Conservation (phyloP, 768 basidiomycete genomes). For the Rhodosporidiobolus sp. region DNA sequence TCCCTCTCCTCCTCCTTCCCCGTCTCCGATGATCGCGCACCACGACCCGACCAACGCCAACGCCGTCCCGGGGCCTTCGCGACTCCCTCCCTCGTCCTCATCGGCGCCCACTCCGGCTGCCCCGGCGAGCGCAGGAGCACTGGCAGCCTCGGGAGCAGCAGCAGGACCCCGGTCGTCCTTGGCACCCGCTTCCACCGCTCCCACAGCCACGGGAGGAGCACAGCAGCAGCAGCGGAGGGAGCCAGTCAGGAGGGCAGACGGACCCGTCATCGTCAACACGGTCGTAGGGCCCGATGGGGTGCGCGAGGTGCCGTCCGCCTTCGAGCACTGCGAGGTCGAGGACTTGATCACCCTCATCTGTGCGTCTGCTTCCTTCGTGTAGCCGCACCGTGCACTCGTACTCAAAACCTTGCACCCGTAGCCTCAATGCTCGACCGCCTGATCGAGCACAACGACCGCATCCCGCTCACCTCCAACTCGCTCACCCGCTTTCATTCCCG, state of each 20-base stretch:
- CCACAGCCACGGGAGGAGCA: background rate
- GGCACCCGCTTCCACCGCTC: background rate
- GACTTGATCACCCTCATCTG: slow-evolving; percentile 83
- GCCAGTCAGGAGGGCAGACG: background rate
- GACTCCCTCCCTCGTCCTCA: background rate
- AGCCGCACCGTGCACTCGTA: background rate
- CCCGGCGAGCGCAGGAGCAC: background rate
- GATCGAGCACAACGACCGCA: slow-evolving; percentile 92
- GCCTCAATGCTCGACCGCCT: slow-evolving; percentile 79
- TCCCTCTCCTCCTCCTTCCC: too few relatives aligned
- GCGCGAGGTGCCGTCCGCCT: slow-evolving; percentile 64
- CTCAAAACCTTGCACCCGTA: background rate
- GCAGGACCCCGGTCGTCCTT: background rate
- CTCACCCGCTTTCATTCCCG: slow-evolving; percentile 96
- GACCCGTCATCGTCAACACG: slow-evolving; percentile 27
- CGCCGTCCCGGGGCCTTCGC: slow-evolving; percentile 6
- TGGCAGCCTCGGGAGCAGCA: background rate
- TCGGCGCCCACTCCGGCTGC: background rate
- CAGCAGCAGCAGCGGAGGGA: background rate
- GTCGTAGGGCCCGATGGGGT: slow-evolving; percentile 28
- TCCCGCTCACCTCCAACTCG: slow-evolving; percentile 81
- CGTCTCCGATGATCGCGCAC: background rate
- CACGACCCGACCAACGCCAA: slow-evolving; percentile 24
- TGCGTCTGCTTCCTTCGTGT: slow-evolving; percentile 48
- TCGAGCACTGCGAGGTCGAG: slow-evolving; percentile 79